A percentile compares a stretch with the other conserved stretches of the same genome.
These are phyloP conservation scores for Osmanthus fragrans DNA, from an alignment of 257 asterid genomes.

Conservation along the genomic window DNA sequence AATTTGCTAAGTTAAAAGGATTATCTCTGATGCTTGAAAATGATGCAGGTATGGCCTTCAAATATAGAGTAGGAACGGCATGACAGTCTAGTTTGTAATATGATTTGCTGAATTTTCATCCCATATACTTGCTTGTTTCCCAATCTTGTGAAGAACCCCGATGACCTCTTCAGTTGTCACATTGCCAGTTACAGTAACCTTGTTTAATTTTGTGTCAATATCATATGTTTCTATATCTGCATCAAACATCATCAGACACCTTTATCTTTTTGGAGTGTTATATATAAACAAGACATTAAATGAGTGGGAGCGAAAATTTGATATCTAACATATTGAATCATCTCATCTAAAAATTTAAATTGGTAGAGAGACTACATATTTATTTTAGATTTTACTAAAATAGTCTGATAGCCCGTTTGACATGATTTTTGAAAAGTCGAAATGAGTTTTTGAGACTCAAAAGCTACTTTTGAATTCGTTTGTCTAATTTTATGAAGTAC, in stretches of 20 bases:
- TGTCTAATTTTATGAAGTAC: too few species aligned
- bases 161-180: conserved; percentile 69
- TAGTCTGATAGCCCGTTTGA: too few species aligned
- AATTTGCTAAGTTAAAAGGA: background rate
- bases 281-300: background rate
- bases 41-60: background rate
- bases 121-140: conserved; percentile 75
- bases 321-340: background rate
- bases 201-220: conserved; percentile 57
- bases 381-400: background rate
- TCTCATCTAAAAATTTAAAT: background rate
- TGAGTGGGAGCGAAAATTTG: background rate
- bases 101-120: conserved; percentile 27
- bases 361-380: too few species aligned
- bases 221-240: conserved; percentile 86
- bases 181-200: conserved; percentile 80
- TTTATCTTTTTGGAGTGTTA: background rate
- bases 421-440: too few species aligned
- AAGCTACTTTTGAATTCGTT: too few species aligned
- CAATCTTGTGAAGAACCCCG: conserved; percentile 67
- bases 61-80: background rate
- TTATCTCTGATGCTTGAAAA: background rate
- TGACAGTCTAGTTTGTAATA: conserved; percentile 34
- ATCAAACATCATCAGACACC: background rate
- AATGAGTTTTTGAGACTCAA: too few species aligned